Base-by-base conservation (phyloP, 2,329 filamentous ascomycete genomes). In the Fusarium chuoi region DNA sequence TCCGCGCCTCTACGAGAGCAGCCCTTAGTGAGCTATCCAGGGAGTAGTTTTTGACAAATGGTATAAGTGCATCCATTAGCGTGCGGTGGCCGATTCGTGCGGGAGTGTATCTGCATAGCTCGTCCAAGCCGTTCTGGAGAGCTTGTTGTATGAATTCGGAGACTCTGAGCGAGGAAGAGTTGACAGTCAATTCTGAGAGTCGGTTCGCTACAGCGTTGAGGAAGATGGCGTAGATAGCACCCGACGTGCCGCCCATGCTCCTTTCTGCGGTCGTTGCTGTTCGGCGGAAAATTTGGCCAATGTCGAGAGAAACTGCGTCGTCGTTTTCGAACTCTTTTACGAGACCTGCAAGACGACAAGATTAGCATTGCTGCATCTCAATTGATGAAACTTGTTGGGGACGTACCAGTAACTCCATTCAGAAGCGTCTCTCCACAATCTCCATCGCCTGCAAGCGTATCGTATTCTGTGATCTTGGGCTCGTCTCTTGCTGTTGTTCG, bases 211-310 rank as follows among this genome's bases (percentile, higher is more conserved):
- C 86, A 0, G 92, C 90, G 77, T 94, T 94, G 56, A 95, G 83
- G 84, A 93, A 94, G 75, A 95, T 95, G 62, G 92, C 90, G 80
- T 93, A 94, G 62, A 94, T 87, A 30, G 92, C 92, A n/a, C 92
- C 92, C 2, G 90, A 92, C 6, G 92, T 94, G 56, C 92, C 92
- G 76, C 93, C 92, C 92, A 94, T 94, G 65, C 85, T 89, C 45
- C 87, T 88, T 79, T 94, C 92, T 33, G 77, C 77, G 1, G 72
- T 73, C 14, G 58, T 68, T 22, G 75, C 75, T 5, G 71, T 77
- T 15, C 75, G 71, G 13, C 75, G 67, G 42, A 77, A 77, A 6
- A 77, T 33, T 24, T 76, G 73, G 5, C 75, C 75, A 33, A 77
- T 76, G 36, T 77, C 75, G 17, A 77, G 54, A 17, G 66, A 46